Conservation (phyloP, 2,329 filamentous ascomycete genomes). For the Botrytis cinerea region DNA sequence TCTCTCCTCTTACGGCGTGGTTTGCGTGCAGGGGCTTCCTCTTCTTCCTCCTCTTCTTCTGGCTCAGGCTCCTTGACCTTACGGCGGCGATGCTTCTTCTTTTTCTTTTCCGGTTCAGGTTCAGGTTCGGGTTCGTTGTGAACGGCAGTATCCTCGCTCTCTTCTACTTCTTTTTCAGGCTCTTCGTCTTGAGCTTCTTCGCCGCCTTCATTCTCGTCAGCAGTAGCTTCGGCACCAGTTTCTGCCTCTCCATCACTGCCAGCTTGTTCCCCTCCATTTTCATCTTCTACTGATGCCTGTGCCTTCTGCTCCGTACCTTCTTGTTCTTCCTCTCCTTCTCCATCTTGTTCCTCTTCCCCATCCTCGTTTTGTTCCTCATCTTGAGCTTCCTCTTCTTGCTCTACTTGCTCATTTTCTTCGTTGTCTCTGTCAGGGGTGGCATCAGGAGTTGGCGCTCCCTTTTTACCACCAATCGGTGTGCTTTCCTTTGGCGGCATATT, state of each 20-base stretch:
- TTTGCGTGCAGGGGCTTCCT: slow-evolving; percentile 18
- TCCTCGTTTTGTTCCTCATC: slow-evolving; percentile 22
- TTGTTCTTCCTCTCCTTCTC: slow-evolving; percentile 15
- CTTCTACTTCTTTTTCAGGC: slow-evolving; percentile 15
- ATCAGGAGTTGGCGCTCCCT: slow-evolving; percentile 10
- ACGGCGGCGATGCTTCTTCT: slow-evolving; percentile 18
- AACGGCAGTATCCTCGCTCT: slow-evolving; percentile 22
- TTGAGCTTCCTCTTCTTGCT: slow-evolving; percentile 22
- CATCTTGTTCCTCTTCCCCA: slow-evolving; percentile 16
- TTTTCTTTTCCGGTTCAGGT: slow-evolving; percentile 17
- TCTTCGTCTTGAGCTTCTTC: slow-evolving; percentile 18
- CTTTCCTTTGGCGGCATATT: slow-evolving; percentile 20
- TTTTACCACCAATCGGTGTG: slow-evolving; percentile 23
- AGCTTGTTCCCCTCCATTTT: not conserved
- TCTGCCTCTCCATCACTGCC: not conserved
- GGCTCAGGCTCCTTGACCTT: slow-evolving; percentile 22
- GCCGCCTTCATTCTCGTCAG: slow-evolving; percentile 21
- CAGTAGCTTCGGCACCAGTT: slow-evolving; percentile 19
- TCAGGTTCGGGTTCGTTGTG: slow-evolving; percentile 10
- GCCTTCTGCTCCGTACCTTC: slow-evolving; percentile 20
- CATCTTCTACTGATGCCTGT: slow-evolving; percentile 13
- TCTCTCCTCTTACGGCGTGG: slow-evolving; percentile 23
- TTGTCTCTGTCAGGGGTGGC: slow-evolving; percentile 13
- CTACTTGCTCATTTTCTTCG: slow-evolving; percentile 6
- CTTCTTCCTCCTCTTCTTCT: slow-evolving; percentile 17